Base-by-base conservation (phyloP, 1,139 yeast species). In the Hemisphaericaspora xylanilytica region DNA sequence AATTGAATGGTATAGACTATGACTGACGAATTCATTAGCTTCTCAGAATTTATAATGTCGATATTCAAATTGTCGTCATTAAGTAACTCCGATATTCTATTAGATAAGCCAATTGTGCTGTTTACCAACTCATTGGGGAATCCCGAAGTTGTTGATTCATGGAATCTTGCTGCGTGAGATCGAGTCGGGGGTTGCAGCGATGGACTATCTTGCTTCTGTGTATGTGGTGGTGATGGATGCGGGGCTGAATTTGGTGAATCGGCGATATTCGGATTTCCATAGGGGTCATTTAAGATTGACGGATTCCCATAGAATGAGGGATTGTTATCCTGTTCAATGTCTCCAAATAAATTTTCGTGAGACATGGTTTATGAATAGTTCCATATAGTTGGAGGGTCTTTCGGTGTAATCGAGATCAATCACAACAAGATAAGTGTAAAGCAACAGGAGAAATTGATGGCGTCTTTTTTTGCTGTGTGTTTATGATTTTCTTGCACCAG, bases 271-370 rank as follows among this genome's bases (percentile, higher is more conserved):
- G 28, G 42, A 38, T 42, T 42, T 12, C 63, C 64, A 42, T 62
- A 61, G 2, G 67, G 66, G 36, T 59, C 62, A 33, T 48, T 51
- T 18, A 62, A 33, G 9, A 58, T 56, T 14, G 65, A 59, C 32
- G 53, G 63, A 43, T 53, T 59, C 18, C 70, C 71, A 47, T 67
- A 71, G 43, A 70, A 64, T 26, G 73, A 70, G 14, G 77, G 77
- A 44, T 71, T 71, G 53, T 71, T 71, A 50, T 71, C 77, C 49
- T 70, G 75, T 46, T 71, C 77, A 36, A 70, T 67, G 46, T 69
- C 75, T 41, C 59, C 67, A 42, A 63, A 63, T 39, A 55, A 42
- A 35, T 48, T 49, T 26, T 46, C 51, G 26, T 43, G 43, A 18
- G 51, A 48, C 49, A 46, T 45, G 6, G 31, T 17, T 27, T 18